Percentiles rank a stretch among this genome's conserved stretches.
Conservation (phyloP, 352 stramenopile species). For the Phytophthora pistaciae region DNA sequence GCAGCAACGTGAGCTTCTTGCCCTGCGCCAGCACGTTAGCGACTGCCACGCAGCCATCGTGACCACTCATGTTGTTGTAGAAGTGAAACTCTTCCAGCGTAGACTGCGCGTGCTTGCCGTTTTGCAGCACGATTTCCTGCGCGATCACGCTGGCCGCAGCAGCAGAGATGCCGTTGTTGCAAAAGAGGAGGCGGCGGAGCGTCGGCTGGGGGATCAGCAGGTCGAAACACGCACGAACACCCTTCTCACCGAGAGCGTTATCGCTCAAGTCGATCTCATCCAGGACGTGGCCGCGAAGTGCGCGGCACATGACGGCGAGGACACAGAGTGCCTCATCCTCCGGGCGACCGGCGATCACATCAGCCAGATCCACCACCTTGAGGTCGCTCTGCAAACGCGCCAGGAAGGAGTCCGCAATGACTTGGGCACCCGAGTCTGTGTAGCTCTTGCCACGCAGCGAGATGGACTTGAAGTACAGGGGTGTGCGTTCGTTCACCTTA, state of each 20-base stretch:
- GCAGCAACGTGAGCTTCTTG: constrained; percentile 62
- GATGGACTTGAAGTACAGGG: constrained; percentile 63
- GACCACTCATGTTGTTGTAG: constrained; percentile 90
- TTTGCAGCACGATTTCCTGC: constrained; percentile 73
- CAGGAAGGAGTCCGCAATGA: constrained; percentile 66
- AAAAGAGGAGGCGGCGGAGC: constrained; percentile 56
- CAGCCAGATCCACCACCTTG: constrained; percentile 86
- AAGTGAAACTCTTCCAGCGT: constrained; percentile 83
- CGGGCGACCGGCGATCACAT: constrained; percentile 92
- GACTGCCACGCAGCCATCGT: constrained; percentile 69
- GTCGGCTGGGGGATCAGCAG: constrained; percentile 74
- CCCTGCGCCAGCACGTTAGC: constrained; percentile 62
- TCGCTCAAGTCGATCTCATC: constrained; percentile 90
- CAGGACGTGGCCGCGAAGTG: constrained; percentile 79
- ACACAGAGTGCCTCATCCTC: constrained; percentile 93
- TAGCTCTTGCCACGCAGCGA: constrained; percentile 85
- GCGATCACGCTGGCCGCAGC: neutral
- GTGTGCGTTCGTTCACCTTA: constrained; percentile 37
- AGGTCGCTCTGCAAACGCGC: constrained; percentile 48
- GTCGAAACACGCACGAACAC: constrained; percentile 76
- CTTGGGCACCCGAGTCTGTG: constrained; percentile 68
- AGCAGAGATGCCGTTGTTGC: constrained; percentile 1
- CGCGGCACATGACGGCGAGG: constrained; percentile 80
- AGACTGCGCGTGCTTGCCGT: constrained; percentile 44
- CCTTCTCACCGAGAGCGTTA: constrained; percentile 82